Evolutionary conservation across 768 basidiomycete genomes (phyloP), one percentile per base, ranked within the genome.

Genomic region (Suillus placidus): DNA sequence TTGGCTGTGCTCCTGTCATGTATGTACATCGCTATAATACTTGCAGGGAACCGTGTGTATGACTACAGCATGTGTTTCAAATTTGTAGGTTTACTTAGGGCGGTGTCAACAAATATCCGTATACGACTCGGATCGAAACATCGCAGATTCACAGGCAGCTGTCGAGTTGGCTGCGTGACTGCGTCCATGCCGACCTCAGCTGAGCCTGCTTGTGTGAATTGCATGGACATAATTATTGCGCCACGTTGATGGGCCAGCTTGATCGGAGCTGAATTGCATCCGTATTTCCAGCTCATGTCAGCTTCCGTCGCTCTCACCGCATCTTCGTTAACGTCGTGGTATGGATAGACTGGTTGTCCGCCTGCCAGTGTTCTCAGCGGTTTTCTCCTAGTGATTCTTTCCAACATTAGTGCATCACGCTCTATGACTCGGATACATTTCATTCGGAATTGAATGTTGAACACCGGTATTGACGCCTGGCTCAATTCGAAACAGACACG

Each of bases 391-490:
- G 14, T 38, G 57, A 16, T 26, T 58, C 23, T 38, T 38, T 10
- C 23, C 16, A 38, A 58, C 13, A n/a, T n/a, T n/a, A 37, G 4
- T 13, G 23, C 37, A 37, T 23, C 56, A n/a, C 16, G 51, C 30
- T 6, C 60, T 4, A 52, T 3, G 42, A 18, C 26, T 2, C 26
- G 26, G 26, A 26, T 38, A 38, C 37, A 38, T n/a, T n/a, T 3
- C 49, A 51, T 52, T 52, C 8, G n/a, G 26, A 55, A 30, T 23
- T 58, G 32, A 38, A 57, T 20, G 20, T 23, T 58, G 32, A 38
- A 57, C 32, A 62, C 54, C 54, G 61, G 45, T 10, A 16, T 61
- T 38, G n/a, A 63, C 60, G 60, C 61, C 23, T 38, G 30, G 63
- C 38, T 45, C 63, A 23, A 58, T 62, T 18, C 13, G 26, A 63